Conservation (phyloP, 2,329 filamentous ascomycete species). For the Neopestalotiopsis clavispora region DNA sequence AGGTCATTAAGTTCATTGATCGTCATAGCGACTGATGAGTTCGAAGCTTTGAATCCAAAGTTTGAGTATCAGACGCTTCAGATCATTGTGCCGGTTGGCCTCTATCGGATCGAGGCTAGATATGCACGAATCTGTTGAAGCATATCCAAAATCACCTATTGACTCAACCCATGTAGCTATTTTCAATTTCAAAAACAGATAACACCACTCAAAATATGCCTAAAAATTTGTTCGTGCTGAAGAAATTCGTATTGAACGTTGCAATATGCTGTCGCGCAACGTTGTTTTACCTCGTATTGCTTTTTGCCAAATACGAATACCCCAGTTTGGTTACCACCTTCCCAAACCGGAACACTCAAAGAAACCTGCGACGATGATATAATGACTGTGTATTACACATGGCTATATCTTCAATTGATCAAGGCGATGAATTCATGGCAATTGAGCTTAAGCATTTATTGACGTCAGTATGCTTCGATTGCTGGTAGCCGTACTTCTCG, state of each 20-base stretch:
- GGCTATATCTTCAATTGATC: neutral
- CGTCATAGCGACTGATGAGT: neutral
- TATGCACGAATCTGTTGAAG: too few species aligned
- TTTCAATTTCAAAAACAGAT: too few species aligned
- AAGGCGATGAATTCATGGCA: neutral
- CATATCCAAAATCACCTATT: too few species aligned
- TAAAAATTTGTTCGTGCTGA: too few species aligned
- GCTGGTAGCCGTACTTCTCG: neutral
- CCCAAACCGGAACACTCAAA: neutral
- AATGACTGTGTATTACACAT: neutral
- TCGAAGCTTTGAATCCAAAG: neutral
- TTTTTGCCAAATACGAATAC: neutral
- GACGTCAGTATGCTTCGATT: neutral
- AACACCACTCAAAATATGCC: too few species aligned
- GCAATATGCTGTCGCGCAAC: neutral
- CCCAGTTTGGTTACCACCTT: neutral
- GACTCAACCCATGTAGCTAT: too few species aligned
- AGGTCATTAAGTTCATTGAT: constrained; percentile 24
- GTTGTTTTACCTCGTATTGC: neutral
- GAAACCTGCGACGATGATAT: neutral
- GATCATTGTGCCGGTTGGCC: too few species aligned
- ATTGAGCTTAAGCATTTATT: neutral
- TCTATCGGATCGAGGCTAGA: too few species aligned
- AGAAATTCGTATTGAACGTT: neutral
- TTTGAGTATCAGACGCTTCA: too few species aligned